phyloP scores from a whole-genome alignment of 306 rosid species.

The Lathyrus sativus region DNA sequence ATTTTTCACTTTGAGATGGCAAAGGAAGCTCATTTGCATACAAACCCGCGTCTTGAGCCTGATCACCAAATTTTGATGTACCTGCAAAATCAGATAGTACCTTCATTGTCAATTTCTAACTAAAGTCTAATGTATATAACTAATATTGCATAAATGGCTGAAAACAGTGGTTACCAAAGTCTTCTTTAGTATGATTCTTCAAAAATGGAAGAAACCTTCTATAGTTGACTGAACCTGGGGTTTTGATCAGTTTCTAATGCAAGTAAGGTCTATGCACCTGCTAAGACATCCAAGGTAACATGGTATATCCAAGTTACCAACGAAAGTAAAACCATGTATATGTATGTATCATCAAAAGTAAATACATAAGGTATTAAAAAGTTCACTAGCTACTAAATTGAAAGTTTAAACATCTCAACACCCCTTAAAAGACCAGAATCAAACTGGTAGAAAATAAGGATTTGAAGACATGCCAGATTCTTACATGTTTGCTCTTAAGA shows the following conservation, averaged over 20 bases:
- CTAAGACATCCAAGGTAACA: too few relatives aligned
- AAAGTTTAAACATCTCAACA: slow-evolving; percentile 1
- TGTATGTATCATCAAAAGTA: neutral
- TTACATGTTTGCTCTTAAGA: slow-evolving; percentile 49
- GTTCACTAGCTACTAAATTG: neutral
- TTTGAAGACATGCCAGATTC: slow-evolving; percentile 8
- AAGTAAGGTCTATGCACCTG: too few relatives aligned
- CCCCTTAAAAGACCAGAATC: neutral
- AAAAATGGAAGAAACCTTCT: slow-evolving; percentile 76
- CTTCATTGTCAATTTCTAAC: neutral
- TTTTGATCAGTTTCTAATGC: slow-evolving; percentile 63
- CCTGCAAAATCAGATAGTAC: slow-evolving; percentile 44
- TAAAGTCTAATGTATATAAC: neutral
- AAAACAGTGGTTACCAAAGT: too few relatives aligned
- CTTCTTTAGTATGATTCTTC: slow-evolving; percentile 45
- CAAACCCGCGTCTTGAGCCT: too few relatives aligned
- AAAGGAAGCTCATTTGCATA: too few relatives aligned
- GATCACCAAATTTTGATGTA: too few relatives aligned
- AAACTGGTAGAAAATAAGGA: slow-evolving; percentile 18
- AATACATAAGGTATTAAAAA: neutral
- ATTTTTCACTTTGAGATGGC: too few relatives aligned
- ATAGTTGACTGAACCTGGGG: slow-evolving; percentile 75
- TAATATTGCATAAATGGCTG: neutral
- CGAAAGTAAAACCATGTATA: too few relatives aligned
- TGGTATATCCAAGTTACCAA: too few relatives aligned